Evolutionary conservation across 1,284 basidiomycete genomes (phyloP).

Genomic region (Peniophora sp.): DNA sequence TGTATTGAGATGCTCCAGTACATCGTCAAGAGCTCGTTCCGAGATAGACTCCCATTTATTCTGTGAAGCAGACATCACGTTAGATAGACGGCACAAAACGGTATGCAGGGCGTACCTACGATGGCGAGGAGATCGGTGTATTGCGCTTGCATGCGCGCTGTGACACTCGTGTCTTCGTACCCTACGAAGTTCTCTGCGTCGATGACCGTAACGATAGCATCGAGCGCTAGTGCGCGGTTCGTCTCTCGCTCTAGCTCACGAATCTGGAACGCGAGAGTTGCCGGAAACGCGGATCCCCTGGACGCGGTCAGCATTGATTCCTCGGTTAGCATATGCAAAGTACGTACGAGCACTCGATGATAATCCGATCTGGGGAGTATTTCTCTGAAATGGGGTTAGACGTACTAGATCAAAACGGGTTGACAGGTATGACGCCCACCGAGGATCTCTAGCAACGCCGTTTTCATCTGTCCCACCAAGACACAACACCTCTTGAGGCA

Average conservation of each 20-base stretch:
- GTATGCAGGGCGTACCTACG: conserved; percentile 37
- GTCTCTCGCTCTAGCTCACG: conserved; percentile 79
- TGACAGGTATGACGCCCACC: conserved; percentile 31
- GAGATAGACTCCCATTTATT: conserved; percentile 85
- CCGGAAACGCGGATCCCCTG: conserved; percentile 84
- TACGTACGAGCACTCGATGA: conserved; percentile 85
- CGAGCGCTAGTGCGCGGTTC: conserved; percentile 67
- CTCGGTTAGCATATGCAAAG: background rate
- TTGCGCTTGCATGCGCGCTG: conserved; percentile 88
- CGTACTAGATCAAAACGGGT: background rate
- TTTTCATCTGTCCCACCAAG: conserved; percentile 88
- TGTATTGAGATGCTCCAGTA: conserved; percentile 82
- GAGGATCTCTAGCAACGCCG: conserved; percentile 77
- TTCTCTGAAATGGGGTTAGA: conserved; percentile 45
- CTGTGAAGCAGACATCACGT: conserved; percentile 29
- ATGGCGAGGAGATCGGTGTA: conserved; percentile 86
- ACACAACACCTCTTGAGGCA: conserved; percentile 69
- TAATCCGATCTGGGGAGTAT: conserved; percentile 78
- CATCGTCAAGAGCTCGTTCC: conserved; percentile 69
- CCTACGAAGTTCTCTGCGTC: conserved; percentile 86
- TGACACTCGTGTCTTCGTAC: conserved; percentile 84
- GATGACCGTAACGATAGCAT: conserved; percentile 84
- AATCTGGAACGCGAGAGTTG: conserved; percentile 87
- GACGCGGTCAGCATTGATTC: background rate
- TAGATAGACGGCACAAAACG: conserved; percentile 2